Evolutionary conservation across 345 rosid species (phyloP).

Genomic region (Gossypium mustelinum): DNA sequence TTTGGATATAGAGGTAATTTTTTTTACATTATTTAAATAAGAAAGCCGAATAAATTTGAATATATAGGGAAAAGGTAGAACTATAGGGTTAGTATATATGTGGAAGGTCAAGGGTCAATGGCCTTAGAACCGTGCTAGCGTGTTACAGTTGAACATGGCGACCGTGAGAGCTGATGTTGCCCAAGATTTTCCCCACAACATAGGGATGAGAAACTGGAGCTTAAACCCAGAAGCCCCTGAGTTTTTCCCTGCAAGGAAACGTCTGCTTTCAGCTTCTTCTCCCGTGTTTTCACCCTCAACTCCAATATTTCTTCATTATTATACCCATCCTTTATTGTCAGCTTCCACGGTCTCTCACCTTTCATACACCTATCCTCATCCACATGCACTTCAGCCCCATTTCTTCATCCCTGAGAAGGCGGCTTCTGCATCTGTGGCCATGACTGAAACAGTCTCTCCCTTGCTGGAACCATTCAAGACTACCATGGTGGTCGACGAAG

Average conservation of each 20-base stretch:
- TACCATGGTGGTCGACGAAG: not conserved
- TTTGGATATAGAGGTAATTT: too few relatives aligned
- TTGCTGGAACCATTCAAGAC: not conserved
- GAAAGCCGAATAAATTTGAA: too few relatives aligned
- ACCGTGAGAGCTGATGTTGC: not conserved
- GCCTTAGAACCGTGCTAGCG: too few relatives aligned
- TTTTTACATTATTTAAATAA: too few relatives aligned
- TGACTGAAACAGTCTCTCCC: not conserved
- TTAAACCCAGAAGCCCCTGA: conserved; percentile 13
- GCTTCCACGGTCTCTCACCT: not conserved
- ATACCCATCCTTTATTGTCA: not conserved
- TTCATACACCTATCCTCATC: not conserved
- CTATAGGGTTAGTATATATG: not conserved
- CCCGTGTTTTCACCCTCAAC: not conserved
- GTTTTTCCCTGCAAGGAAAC: conserved; percentile 4
- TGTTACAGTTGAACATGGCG: not conserved
- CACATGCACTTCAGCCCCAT: not conserved
- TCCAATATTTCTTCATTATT: not conserved
- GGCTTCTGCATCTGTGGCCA: not conserved
- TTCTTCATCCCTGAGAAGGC: not conserved
- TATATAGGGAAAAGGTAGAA: too few relatives aligned
- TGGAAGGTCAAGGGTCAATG: not conserved
- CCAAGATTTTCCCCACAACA: not conserved
- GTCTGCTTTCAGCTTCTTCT: not conserved
- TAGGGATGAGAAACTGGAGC: not conserved